Evolutionary conservation across 2,329 filamentous ascomycete genomes (phyloP).

Genomic region (Penicillium sp.): DNA sequence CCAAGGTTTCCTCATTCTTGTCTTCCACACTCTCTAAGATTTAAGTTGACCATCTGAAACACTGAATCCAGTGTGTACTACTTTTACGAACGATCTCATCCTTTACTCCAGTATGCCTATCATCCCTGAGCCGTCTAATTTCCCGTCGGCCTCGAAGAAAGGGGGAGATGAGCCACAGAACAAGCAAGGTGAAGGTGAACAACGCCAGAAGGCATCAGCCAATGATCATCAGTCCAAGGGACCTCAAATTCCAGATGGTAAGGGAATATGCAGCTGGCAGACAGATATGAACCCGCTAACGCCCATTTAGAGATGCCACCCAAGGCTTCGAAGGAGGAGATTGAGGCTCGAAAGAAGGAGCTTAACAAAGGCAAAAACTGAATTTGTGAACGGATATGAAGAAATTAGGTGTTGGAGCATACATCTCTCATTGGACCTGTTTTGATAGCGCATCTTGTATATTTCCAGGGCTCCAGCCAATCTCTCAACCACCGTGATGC

Average conservation of each 20-base stretch:
- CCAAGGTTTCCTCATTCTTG: not conserved
- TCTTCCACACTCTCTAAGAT: not conserved
- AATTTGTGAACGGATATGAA: not conserved
- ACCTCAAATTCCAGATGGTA: slow-evolving; percentile 42
- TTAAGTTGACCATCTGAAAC: not conserved
- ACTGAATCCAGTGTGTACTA: not conserved
- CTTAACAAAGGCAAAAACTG: slow-evolving; percentile 46
- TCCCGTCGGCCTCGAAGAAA: slow-evolving; percentile 19
- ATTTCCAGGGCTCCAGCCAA: not conserved
- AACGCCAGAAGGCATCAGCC: slow-evolving; percentile 30
- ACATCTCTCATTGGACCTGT: not conserved
- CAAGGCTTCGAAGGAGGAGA: slow-evolving; percentile 59
- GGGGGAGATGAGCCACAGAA: slow-evolving; percentile 16
- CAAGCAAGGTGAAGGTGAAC: slow-evolving; percentile 28
- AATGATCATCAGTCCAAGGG: slow-evolving; percentile 41
- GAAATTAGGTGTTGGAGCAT: not conserved
- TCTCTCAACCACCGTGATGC: not conserved
- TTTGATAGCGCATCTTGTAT: not conserved
- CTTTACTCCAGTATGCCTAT: slow-evolving; percentile 25
- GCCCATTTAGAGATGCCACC: slow-evolving; percentile 36
- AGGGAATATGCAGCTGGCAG: slow-evolving; percentile 15
- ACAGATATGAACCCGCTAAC: not conserved
- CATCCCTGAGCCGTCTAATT: slow-evolving; percentile 27
- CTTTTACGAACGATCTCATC: not conserved
- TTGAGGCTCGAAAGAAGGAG: slow-evolving; percentile 58